Percentiles rank a stretch among this genome's conserved stretches.
Conservation (phyloP, 129 eudicot species). For the Gnaphalium uliginosum region DNA sequence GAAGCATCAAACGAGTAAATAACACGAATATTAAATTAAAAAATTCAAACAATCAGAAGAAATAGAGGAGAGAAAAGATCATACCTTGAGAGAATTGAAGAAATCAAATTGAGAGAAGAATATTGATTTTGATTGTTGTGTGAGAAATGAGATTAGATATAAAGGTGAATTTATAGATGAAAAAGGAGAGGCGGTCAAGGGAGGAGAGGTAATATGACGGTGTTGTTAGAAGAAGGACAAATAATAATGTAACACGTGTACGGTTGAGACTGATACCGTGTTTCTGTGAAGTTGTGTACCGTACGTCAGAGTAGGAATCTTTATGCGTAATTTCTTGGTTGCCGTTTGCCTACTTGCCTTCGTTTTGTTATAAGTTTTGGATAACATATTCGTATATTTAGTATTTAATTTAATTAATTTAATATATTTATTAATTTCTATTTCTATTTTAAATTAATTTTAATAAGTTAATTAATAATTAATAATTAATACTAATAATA, state of each 20-base stretch:
- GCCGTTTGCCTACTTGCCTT: constrained; percentile 10
- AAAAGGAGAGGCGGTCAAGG: constrained; percentile 17
- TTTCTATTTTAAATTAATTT: too few species aligned
- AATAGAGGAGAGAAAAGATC: not conserved
- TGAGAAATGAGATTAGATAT: not conserved
- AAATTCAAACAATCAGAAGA: not conserved
- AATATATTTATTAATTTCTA: too few species aligned
- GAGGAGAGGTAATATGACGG: not conserved
- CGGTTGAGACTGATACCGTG: constrained; percentile 13
- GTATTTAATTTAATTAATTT: too few species aligned
- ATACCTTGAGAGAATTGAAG: constrained; percentile 26
- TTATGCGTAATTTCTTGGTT: not conserved
- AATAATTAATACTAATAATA: too few species aligned
- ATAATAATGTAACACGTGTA: constrained; percentile 12
- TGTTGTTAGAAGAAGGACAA: not conserved
- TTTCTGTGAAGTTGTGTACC: constrained; percentile 20
- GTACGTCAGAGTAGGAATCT: constrained; percentile 19
- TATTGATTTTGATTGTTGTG: not conserved
- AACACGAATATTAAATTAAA: too few species aligned
- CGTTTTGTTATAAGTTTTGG: not conserved
- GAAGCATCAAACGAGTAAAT: not conserved
- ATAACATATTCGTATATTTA: too few species aligned
- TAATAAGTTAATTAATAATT: too few species aligned
- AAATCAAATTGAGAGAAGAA: not conserved
- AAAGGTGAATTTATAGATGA: constrained; percentile 13